phyloP scores from a whole-genome alignment of 805 yeast genomes.

The Kuraishia borneana region DNA sequence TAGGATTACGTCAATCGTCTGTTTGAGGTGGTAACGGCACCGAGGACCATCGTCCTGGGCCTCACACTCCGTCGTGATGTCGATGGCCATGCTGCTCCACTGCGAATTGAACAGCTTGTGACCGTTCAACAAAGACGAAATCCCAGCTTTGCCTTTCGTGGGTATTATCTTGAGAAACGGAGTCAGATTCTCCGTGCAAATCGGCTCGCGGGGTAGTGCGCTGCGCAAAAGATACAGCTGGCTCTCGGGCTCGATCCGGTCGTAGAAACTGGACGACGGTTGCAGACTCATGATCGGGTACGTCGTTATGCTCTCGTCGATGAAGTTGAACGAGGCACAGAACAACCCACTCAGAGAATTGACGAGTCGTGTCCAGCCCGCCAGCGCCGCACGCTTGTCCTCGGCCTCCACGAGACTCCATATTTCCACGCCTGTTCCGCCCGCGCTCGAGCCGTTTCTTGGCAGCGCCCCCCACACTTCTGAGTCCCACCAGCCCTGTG shows the following conservation, averaged over 20 bases:
- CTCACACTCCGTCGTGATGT: conserved; percentile 47
- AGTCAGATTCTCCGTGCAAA: conserved; percentile 93
- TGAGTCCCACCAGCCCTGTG: conserved; percentile 94
- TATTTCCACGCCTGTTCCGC: conserved; percentile 93
- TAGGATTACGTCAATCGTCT: conserved; percentile 59
- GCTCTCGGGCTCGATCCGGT: conserved; percentile 20
- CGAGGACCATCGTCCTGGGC: not conserved
- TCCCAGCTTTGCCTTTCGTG: conserved; percentile 83
- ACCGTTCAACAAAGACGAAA: conserved; percentile 79
- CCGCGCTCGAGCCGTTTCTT: conserved; percentile 54
- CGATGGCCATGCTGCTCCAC: conserved; percentile 93
- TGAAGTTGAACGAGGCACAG: conserved; percentile 89
- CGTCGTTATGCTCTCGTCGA: conserved; percentile 71
- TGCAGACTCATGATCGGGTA: conserved; percentile 37
- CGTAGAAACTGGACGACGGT: conserved; percentile 11
- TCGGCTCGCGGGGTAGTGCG: conserved; percentile 87
- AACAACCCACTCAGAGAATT: conserved; percentile 81
- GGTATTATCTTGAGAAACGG: conserved; percentile 88
- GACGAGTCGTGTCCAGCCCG: conserved; percentile 60
- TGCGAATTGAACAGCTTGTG: conserved; percentile 82
- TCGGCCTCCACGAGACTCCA: conserved; percentile 78
- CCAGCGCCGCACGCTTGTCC: conserved; percentile 38
- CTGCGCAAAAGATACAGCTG: conserved; percentile 58
- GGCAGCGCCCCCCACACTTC: conserved; percentile 83
- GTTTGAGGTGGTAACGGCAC: conserved; percentile 50